Evolutionary conservation across 1,284 basidiomycete genomes (phyloP), one percentile per base, ranked within the genome.

Genomic region (Ceratobasidium sp.): DNA sequence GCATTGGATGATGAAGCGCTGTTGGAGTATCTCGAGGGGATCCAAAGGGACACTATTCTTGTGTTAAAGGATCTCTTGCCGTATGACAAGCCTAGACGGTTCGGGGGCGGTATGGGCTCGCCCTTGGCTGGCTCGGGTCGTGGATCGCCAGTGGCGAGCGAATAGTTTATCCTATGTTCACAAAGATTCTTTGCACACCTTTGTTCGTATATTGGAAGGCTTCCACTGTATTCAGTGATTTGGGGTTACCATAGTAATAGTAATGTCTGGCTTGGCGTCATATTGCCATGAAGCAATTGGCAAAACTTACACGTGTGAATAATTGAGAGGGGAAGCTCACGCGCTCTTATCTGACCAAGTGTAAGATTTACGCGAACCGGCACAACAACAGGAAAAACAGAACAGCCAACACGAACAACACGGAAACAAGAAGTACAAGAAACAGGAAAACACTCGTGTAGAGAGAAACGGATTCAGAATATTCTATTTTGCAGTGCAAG

Each of bases 1-100:
- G 83, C 87, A 2, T 83, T 93, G 27, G 90, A 91, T 1, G 88
- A 90, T 73, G 83, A 85, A 75, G 92, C 92, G 66, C 83, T 94
- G 1, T 79, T 88, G 13, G 82, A 82, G 0, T 91, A 92, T 78
- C 82, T 94, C 51, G 84, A 83, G 48, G 85, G 88, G 37, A 86
- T 93, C 77, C 92, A 94, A 80, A 85, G 83, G 69, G 89, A 92
- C 58, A 87, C 92, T 71, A 86, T 88, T 41, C 85, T 84, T 64
- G 85, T 87, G 24, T 86, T 92, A 22, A 69, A 69, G 37, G 66
- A 69, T 19, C 53, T 58, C 13, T 39, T 69, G n/a, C 53, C 66
- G 8, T 13, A 37, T 29, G 34, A 31, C 22, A 29, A 54, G 5
- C 62, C 24, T 27, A 22, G n/a, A 31, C 34, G 19, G 19, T 37